Evolutionary conservation across 352 stramenopile species (phyloP).

Genomic region (Phytopythium cucurbitacearum): DNA sequence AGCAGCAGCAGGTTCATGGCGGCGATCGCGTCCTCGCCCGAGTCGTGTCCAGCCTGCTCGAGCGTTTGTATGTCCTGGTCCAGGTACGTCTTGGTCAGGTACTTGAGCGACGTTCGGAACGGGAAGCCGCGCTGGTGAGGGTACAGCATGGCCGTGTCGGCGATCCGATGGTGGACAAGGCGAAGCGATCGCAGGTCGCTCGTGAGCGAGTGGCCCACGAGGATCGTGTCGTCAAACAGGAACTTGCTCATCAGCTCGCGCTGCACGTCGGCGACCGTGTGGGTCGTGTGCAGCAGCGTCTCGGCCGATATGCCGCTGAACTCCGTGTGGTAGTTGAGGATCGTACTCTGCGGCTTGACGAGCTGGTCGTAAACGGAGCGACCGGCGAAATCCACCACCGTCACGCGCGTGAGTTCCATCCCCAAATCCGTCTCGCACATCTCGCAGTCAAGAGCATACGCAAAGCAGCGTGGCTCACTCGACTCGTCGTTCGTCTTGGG

Average conservation of each 20-base stretch:
- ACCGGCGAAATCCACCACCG: constrained; percentile 55
- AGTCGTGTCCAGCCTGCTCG: constrained; percentile 69
- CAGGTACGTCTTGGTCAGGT: constrained; percentile 80
- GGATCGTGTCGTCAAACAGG: constrained; percentile 68
- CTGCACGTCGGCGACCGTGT: constrained; percentile 73
- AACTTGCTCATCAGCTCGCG: constrained; percentile 45
- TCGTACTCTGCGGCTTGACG: constrained; percentile 78
- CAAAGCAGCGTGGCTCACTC: constrained; percentile 6
- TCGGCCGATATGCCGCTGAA: constrained; percentile 87
- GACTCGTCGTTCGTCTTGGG: background rate
- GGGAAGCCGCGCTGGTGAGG: constrained; percentile 80
- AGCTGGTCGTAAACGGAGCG: constrained; percentile 78
- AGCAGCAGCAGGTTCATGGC: constrained; percentile 74
- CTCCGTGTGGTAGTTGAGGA: constrained; percentile 89
- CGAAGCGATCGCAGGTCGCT: constrained; percentile 79
- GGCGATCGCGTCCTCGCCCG: constrained; percentile 73
- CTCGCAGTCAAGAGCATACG: constrained; percentile 86
- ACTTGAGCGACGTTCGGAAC: constrained; percentile 81
- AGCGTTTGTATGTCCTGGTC: constrained; percentile 73
- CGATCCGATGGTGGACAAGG: constrained; percentile 64
- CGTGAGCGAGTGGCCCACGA: constrained; percentile 85
- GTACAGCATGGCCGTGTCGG: constrained; percentile 81
- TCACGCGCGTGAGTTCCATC: constrained; percentile 80
- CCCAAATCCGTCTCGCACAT: constrained; percentile 88
- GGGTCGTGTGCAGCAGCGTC: constrained; percentile 48